These are phyloP conservation scores for Taiozyma onychis DNA, from an alignment of 1,139 yeast genomes.

Conservation along the genomic window DNA sequence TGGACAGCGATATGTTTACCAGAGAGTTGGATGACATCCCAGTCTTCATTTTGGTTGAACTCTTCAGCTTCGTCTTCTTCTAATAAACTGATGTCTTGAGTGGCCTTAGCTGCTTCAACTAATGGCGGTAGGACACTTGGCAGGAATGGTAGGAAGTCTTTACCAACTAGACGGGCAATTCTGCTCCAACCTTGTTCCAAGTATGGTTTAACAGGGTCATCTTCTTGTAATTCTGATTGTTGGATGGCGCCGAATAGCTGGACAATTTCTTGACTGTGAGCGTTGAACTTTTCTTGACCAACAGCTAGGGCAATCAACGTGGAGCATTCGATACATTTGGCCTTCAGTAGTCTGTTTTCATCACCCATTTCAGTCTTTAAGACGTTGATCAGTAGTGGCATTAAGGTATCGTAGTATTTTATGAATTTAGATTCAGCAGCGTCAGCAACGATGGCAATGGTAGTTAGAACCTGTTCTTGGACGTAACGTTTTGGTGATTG, in stretches of 20 bases:
- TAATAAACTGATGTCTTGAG: conserved; percentile 81
- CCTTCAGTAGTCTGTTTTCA: conserved; percentile 76
- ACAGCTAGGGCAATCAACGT: conserved; percentile 96
- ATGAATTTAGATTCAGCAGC: conserved; percentile 90
- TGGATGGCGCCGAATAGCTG: conserved; percentile 73
- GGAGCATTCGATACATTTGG: conserved; percentile 93
- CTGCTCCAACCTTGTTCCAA: conserved; percentile 97
- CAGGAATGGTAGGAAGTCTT: conserved; percentile 80
- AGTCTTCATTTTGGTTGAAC: conserved; percentile 78
- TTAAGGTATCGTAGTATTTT: conserved; percentile 89
- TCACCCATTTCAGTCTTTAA: conserved; percentile 74
- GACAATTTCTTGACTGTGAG: conserved; percentile 71
- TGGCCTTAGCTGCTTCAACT: conserved; percentile 76
- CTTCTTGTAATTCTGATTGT: conserved; percentile 45
- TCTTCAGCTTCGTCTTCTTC: conserved; percentile 89
- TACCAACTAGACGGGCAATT: conserved; percentile 78
- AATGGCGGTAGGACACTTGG: conserved; percentile 89
- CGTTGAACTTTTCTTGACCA: conserved; percentile 82
- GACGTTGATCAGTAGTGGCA: conserved; percentile 84
- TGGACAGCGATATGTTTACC: conserved; percentile 95
- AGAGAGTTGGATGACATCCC: conserved; percentile 89
- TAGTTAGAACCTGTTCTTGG: conserved; percentile 94
- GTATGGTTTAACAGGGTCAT: conserved; percentile 83
- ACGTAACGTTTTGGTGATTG: conserved; percentile 88
- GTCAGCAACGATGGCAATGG: conserved; percentile 96